phyloP scores from a whole-genome alignment of 257 asterid species.

The Penstemon davidsonii region DNA sequence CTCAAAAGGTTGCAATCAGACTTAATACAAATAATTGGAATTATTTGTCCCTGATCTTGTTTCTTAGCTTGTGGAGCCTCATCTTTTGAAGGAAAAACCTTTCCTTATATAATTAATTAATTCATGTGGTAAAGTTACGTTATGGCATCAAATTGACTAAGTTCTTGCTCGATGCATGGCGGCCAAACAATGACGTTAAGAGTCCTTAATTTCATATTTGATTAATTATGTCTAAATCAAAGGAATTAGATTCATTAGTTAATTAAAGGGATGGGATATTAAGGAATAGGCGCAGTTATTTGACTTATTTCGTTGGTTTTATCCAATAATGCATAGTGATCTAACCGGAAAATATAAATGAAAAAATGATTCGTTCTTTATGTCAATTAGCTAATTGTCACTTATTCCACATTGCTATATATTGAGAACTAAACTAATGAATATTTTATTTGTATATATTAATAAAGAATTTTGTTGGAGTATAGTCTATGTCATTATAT shows the following conservation, averaged over 20 bases:
- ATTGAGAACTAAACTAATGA: slow-evolving; percentile 1
- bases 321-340: slow-evolving; percentile 13
- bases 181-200: slow-evolving; percentile 32
- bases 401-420: slow-evolving; percentile 11
- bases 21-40: slow-evolving; percentile 22
- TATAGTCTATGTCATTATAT: slow-evolving; percentile 40
- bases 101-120: background rate
- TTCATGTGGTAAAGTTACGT: background rate
- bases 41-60: slow-evolving; percentile 20
- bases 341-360: background rate
- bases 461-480: slow-evolving; percentile 28
- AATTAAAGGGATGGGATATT: background rate
- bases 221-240: slow-evolving; percentile 39
- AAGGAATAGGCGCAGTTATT: slow-evolving; percentile 21
- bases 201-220: slow-evolving; percentile 19
- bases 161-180: slow-evolving; percentile 32
- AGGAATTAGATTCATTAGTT: slow-evolving; percentile 21
- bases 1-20: slow-evolving; percentile 30
- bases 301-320: slow-evolving; percentile 43
- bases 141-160: slow-evolving; percentile 30
- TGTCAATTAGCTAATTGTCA: slow-evolving; percentile 46
- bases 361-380: slow-evolving; percentile 35
- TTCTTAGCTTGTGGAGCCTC: slow-evolving; percentile 32
- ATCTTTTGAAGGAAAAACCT: background rate
- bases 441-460: background rate